Percentiles rank a stretch among this genome's conserved stretches.
These are phyloP conservation scores for Pseudocercospora pini-densiflorae DNA, from an alignment of 2,329 filamentous ascomycete genomes.

Conservation along the genomic window DNA sequence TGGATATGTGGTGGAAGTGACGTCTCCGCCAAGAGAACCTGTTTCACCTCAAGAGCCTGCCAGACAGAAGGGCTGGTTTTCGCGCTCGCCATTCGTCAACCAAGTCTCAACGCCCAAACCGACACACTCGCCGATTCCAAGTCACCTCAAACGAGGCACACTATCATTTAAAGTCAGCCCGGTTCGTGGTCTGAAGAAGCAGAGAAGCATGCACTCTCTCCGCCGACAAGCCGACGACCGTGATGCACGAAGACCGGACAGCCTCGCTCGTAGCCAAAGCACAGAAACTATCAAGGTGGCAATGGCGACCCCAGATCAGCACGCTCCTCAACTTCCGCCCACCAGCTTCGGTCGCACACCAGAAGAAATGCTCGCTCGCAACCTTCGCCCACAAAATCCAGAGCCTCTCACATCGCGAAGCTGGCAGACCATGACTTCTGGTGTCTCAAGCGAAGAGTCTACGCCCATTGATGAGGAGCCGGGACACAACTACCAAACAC, in stretches of 20 bases:
- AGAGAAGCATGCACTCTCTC: conserved; percentile 40
- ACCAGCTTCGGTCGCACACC: conserved; percentile 12
- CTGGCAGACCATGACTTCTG: conserved; percentile 24
- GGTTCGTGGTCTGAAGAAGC: conserved; percentile 37
- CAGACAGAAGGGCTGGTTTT: conserved; percentile 28
- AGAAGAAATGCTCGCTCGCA: conserved; percentile 13
- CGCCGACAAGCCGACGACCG: conserved; percentile 32
- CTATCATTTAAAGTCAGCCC: conserved; percentile 39
- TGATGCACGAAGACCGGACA: conserved; percentile 19
- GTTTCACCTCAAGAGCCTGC: conserved; percentile 26
- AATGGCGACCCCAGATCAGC: conserved; percentile 27
- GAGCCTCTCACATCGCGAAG: conserved; percentile 13
- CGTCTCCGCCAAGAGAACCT: conserved; percentile 26
- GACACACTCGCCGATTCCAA: conserved; percentile 34
- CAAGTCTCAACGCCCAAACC: conserved; percentile 32
- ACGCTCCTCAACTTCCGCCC: neutral
- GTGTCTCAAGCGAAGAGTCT: conserved; percentile 17
- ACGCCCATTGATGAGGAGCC: conserved; percentile 23
- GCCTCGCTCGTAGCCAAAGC: conserved; percentile 39
- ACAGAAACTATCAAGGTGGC: conserved; percentile 51
- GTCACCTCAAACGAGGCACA: conserved; percentile 40
- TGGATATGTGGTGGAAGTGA: conserved; percentile 30
- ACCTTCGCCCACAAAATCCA: conserved; percentile 1
- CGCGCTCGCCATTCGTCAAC: conserved; percentile 37
- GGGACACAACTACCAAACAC: conserved; percentile 24